A percentile compares a stretch with the other conserved stretches of the same genome.
These are phyloP conservation scores for Parastagonospora nodorum DNA, from an alignment of 2,329 filamentous ascomycete genomes.

Conservation along the genomic window DNA sequence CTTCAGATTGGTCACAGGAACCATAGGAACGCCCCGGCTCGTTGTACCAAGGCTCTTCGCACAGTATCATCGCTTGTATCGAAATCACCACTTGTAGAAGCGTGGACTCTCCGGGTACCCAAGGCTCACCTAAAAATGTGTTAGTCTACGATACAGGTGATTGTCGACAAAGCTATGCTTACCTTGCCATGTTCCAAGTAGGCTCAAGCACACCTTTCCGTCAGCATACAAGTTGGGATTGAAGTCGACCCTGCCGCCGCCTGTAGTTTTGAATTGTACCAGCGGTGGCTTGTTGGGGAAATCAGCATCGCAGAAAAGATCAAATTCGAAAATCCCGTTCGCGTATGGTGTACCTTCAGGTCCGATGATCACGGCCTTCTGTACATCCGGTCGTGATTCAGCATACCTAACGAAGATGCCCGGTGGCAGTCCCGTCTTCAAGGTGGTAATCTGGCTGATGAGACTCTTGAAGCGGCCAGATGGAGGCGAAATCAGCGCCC, in stretches of 20 bases:
- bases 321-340: constrained; percentile 61
- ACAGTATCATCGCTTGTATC: constrained; percentile 64
- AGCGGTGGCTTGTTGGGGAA: constrained; percentile 53
- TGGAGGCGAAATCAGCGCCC: constrained; percentile 9
- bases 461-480: constrained; percentile 54
- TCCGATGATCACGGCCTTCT: constrained; percentile 58
- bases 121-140: constrained; percentile 39
- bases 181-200: constrained; percentile 48
- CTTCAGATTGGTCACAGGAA: neutral
- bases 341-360: constrained; percentile 59
- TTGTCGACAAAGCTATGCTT: neutral
- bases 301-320: constrained; percentile 51
- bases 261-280: constrained; percentile 55
- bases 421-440: constrained; percentile 55
- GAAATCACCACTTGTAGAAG: constrained; percentile 60
- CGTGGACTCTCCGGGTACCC: constrained; percentile 55
- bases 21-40: constrained; percentile 51
- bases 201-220: constrained; percentile 47
- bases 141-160: neutral
- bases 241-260: constrained; percentile 47
- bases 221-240: constrained; percentile 60
- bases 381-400: constrained; percentile 53
- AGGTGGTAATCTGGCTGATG: constrained; percentile 50
- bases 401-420: constrained; percentile 59
- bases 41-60: constrained; percentile 60